Base-by-base conservation (phyloP, 2,329 filamentous ascomycete species). In the Thelonectria blattea region DNA sequence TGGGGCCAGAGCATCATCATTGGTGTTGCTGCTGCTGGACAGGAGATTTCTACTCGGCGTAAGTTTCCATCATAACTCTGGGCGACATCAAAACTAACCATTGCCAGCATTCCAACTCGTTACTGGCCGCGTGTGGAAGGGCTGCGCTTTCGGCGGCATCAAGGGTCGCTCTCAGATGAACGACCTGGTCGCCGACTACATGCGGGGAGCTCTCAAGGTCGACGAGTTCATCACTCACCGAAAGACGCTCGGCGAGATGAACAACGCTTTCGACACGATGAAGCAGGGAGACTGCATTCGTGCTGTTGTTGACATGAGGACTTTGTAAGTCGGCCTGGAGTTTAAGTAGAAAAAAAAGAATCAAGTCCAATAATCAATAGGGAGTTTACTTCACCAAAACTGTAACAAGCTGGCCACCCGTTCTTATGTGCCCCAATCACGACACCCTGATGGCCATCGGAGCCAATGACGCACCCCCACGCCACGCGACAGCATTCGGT, bases 201-300 rank as follows among this genome's bases (percentile, higher is more conserved):
- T 96, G 77, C 85, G 85, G 54, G 93, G 93, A 71, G 86, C 90
- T 74, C 89, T 99, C 75, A 98, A 97, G 88, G 95, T 98, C 47
- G 94, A 98, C 76, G 95, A 99, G 82, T 98, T 98, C 83, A 98
- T 99, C 81, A 99, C 95, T 32, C 95, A 99, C 82, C 88, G 93
- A 71, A 92, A 96, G 81, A 85, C 84, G 4, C 83, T 99, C 46
- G 80, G 81, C 62, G 87, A 91, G 72, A 96, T 99, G 79, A 98
- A 98, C 84, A 82, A 84, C 52, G 94, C 93, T 18, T 99, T 97
- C 73, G 87, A 92, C 66, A 88, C 90, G 70, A 99, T 99, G 95
- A 96, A 97, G 85, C 85, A 88, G 62, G 95, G 95, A 60, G 93
- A 98, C 79, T 99, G 95, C 80, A 97, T 99, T 73, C 91, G 95